Conservation (phyloP, 352 stramenopile genomes). For the Phytophthora rubi region DNA sequence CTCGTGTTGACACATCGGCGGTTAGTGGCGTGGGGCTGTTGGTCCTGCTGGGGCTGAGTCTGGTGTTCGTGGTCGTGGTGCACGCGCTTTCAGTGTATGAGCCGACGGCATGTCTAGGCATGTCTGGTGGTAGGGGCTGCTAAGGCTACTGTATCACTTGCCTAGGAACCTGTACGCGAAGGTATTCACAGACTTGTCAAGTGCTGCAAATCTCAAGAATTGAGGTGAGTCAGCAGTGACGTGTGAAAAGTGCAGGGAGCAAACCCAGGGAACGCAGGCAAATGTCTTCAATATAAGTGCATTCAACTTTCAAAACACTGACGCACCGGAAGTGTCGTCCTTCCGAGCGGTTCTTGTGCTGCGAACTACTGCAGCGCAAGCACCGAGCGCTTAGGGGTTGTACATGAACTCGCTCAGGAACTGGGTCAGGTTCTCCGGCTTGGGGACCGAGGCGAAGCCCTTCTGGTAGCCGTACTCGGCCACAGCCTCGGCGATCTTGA, state of each 20-base stretch:
- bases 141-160: background rate
- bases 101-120: slow-evolving; percentile 49
- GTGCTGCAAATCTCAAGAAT: background rate
- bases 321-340: slow-evolving; percentile 18
- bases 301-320: slow-evolving; percentile 39
- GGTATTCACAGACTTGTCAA: too few relatives aligned
- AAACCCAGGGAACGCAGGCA: slow-evolving; percentile 9
- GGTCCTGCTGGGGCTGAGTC: slow-evolving; percentile 24
- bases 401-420: slow-evolving; percentile 72
- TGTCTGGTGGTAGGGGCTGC: slow-evolving; percentile 60
- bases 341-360: slow-evolving; percentile 12
- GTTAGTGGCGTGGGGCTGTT: slow-evolving; percentile 22
- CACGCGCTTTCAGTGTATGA: slow-evolving; percentile 64
- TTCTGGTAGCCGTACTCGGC: slow-evolving; percentile 81
- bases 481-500: slow-evolving; percentile 93
- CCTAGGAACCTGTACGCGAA: too few relatives aligned
- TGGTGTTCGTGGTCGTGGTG: slow-evolving; percentile 39
- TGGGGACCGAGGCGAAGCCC: slow-evolving; percentile 60
- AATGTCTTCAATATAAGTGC: slow-evolving; percentile 36
- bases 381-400: slow-evolving; percentile 61
- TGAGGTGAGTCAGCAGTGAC: slow-evolving; percentile 1
- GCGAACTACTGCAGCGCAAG: slow-evolving; percentile 26
- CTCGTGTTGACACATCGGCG: slow-evolving; percentile 39
- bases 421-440: slow-evolving; percentile 59
- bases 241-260: background rate